Percentiles rank a stretch among this genome's conserved stretches.
Conservation (phyloP, 2,329 filamentous ascomycete species). For the Beauveria sp. region DNA sequence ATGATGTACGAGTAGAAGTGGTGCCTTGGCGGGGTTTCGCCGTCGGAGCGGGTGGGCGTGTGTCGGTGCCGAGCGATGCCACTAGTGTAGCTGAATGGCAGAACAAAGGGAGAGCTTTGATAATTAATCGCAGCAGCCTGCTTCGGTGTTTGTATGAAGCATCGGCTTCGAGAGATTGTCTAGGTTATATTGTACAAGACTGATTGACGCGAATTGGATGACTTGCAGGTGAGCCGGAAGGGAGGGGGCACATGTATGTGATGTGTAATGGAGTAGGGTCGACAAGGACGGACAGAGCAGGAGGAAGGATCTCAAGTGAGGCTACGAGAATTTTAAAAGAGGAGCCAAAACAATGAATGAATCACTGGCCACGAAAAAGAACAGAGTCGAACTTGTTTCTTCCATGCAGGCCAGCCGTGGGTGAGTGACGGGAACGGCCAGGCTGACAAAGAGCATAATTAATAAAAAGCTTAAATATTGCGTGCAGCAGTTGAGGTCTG, state of each 20-base stretch:
- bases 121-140: too few species aligned
- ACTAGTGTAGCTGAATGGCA: not conserved
- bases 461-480: not conserved
- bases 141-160: too few species aligned
- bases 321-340: not conserved
- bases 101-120: too few species aligned
- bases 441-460: too few species aligned
- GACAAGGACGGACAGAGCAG: not conserved
- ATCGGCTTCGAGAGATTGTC: too few species aligned
- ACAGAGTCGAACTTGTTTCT: not conserved
- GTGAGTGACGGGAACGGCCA: not conserved
- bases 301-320: not conserved
- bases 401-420: not conserved
- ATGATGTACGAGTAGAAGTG: not conserved
- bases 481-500: not conserved
- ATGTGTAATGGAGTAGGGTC: too few species aligned
- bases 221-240: too few species aligned
- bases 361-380: not conserved
- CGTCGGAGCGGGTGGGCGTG: not conserved
- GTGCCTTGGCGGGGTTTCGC: constrained; percentile 7
- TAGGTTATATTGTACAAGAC: too few species aligned
- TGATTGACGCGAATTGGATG: too few species aligned
- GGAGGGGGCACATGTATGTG: not conserved
- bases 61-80: not conserved
- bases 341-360: not conserved